Evolutionary conservation across 2,329 filamentous ascomycete species (phyloP), one percentile per base, ranked within the genome.

Genomic region (Colletotrichum magnum): DNA sequence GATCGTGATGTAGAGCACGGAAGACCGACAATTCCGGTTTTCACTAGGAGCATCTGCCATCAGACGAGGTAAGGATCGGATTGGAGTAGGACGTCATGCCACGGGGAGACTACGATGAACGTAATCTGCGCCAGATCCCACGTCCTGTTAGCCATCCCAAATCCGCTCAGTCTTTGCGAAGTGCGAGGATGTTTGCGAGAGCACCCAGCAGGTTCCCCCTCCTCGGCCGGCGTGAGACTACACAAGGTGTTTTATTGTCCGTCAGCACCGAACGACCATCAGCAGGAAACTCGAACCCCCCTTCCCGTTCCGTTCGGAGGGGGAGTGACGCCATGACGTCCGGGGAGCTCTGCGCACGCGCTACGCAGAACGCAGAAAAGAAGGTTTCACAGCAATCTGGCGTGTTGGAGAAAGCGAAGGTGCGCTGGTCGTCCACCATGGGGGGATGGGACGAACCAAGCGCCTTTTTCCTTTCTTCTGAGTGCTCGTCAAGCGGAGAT

Each of bases 331-430:
- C 58, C 58, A 52, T 60, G 58, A 60, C 58, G 48, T 51, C 18
- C 45, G 36, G 41, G 41, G 41, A 43, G 41, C 13, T 15, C 13
- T 15, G 10, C 41, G 41, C 32, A 36, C 32, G 32, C 32, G 32
- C 32, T 36, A 36, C 41, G 41, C 13, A 12, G 41, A 43, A 7
- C 41, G 41, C 41, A 36, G 48, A 16, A 60, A 52, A 18, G 47
- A 60, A 60, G 47, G 58, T 60, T 60, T 60, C 58, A 52, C 58
- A 47, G 58, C 18, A 47, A 15, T 45, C 24, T 47, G 39, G 15
- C n/a, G 18, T 10, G 45, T 18, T 48, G 45, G 45, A 21, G 18
- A 21, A 48, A 43, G 32, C 32, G 32, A 36, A 24, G n/a, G 16
- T 4, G 36, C 13, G 13, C 7, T 26, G 15, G 21, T 4, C 21